Conservation (phyloP, 257 asterid genomes). For the Ligustrum vulgare region DNA sequence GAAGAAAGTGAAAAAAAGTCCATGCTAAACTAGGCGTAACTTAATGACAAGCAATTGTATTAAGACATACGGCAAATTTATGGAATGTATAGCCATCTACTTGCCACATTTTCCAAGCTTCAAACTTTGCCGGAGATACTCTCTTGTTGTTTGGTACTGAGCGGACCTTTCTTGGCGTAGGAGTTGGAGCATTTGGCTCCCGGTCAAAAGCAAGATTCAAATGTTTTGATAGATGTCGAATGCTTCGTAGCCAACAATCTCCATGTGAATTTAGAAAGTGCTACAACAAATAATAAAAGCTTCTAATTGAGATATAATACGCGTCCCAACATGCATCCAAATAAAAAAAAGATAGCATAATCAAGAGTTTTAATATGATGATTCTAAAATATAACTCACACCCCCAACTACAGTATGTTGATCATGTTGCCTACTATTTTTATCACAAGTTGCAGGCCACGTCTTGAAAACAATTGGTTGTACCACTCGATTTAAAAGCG, state of each 20-base stretch:
- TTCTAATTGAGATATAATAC: slow-evolving; percentile 28
- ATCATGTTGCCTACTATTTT: too few relatives aligned
- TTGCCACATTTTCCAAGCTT: slow-evolving; percentile 98
- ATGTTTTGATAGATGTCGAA: slow-evolving; percentile 55
- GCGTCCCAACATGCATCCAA: not conserved
- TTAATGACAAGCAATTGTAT: slow-evolving; percentile 10
- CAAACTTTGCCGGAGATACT: slow-evolving; percentile 64
- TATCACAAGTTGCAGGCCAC: too few relatives aligned
- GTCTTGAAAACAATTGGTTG: too few relatives aligned
- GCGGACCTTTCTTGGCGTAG: slow-evolving; percentile 34
- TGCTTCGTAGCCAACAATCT: slow-evolving; percentile 55
- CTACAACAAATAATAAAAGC: slow-evolving; percentile 45
- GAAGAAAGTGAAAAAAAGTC: slow-evolving; percentile 6
- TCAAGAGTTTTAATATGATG: too few relatives aligned
- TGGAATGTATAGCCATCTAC: slow-evolving; percentile 60
- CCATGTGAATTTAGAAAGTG: slow-evolving; percentile 72
- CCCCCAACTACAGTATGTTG: too few relatives aligned
- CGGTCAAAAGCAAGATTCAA: slow-evolving; percentile 60
- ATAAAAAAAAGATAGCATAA: too few relatives aligned
- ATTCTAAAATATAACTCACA: too few relatives aligned
- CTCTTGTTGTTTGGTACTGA: slow-evolving; percentile 37
- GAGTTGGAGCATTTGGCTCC: slow-evolving; percentile 42
- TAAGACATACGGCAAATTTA: slow-evolving; percentile 65
- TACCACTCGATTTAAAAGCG: too few relatives aligned
- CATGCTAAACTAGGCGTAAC: not conserved